Evolutionary conservation across 805 yeast genomes (phyloP), one percentile per base, ranked within the genome.

Genomic region (Schwanniomyces occidentalis): DNA sequence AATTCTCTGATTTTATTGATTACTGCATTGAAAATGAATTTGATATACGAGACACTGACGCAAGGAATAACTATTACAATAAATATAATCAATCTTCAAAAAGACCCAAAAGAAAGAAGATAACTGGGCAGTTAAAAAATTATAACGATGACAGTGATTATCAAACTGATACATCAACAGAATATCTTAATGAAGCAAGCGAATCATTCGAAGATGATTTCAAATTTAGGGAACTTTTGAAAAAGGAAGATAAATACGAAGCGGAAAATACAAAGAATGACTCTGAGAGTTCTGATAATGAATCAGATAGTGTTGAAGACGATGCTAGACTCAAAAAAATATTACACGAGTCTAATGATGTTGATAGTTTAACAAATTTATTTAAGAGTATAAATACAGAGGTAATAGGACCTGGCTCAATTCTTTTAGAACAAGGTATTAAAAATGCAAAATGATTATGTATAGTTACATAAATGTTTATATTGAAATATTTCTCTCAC

Each of bases 401-500:
- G 3, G 21, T 16, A 6, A 15, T n/a, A 3, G 38, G 41, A 2
- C 41, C 41, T 22, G 41, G 37, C 3, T 28, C 34, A 9, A 17
- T 38, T n/a, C 31, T 38, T 16, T 35, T 32, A 20, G 30, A 31
- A 31, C 43, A 39, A 31, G 36, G 30, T 6, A 27, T 39, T 8
- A 27, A 29, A 21, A 24, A 18, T 22, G 28, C 33, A 15, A 32
- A 37, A 19, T 17, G 17, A 18, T n/a, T n/a, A n/a, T n/a, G n/a
- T 14, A 27, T 15, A 27, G 13, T 17, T 13, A 15, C n/a, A n/a
- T n/a, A n/a, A n/a, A n/a, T n/a, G n/a, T 13, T 27, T 35, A 46
- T 20, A 42, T 43, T 15, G 61, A 52, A 17, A 65, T 51, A 21
- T 63, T 55, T 20, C 85, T 66, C 40, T 76, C 71, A 28, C 73